These are phyloP conservation scores for Podospora sp. DNA, from an alignment of 495 filamentous ascomycete species.

Conservation along the genomic window DNA sequence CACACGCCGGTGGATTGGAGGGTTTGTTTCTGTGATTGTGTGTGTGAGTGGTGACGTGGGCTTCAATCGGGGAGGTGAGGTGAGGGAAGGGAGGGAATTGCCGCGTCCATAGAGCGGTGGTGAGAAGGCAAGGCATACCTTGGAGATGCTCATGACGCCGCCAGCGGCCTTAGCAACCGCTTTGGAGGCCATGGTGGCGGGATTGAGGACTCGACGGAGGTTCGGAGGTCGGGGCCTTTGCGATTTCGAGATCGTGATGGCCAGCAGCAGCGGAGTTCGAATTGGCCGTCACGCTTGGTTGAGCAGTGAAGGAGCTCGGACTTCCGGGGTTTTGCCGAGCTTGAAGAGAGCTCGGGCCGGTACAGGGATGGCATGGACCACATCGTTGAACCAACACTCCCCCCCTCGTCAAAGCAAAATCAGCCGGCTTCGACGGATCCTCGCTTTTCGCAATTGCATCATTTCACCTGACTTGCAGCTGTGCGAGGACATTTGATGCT, in stretches of 20 bases:
- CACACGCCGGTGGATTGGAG: slow-evolving; percentile 89
- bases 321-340: slow-evolving; percentile 19
- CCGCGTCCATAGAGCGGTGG: slow-evolving; percentile 2
- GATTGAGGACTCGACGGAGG: slow-evolving; percentile 1
- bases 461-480: slow-evolving; percentile 20
- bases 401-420: background rate
- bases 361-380: slow-evolving; percentile 3
- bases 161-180: slow-evolving; percentile 53
- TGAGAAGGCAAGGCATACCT: slow-evolving; percentile 35
- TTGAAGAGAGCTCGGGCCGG: background rate
- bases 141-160: slow-evolving; percentile 49
- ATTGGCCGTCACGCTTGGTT: background rate
- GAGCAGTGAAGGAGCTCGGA: background rate
- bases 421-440: background rate
- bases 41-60: slow-evolving; percentile 7
- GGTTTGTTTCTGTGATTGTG: slow-evolving; percentile 97
- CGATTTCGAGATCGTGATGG: slow-evolving; percentile 7
- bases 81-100: slow-evolving; percentile 18
- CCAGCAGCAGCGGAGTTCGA: slow-evolving; percentile 1
- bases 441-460: slow-evolving; percentile 11
- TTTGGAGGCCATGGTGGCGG: slow-evolving; percentile 57
- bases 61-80: slow-evolving; percentile 2
- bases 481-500: background rate
- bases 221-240: slow-evolving; percentile 1
- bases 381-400: background rate